A percentile compares a stretch with the other conserved stretches of the same genome.
Evolutionary conservation across 192 early-diverging fungal species (phyloP).

Genomic region (Coemansia sp.): DNA sequence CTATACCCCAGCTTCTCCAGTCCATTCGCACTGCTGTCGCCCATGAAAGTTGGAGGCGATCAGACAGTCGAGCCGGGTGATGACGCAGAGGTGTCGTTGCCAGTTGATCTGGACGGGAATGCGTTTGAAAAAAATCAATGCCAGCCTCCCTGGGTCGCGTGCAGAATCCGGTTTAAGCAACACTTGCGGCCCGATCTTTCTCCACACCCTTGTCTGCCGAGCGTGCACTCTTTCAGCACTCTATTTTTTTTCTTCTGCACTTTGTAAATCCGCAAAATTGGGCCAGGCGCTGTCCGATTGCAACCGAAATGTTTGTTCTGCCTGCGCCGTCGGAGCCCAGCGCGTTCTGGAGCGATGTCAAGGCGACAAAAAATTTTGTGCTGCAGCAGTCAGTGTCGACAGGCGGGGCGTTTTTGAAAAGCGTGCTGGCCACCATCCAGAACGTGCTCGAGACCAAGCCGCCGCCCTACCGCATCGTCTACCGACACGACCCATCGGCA

Average conservation of each 20-base stretch:
- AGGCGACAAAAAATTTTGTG: constrained; percentile 59
- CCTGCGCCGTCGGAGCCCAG: constrained; percentile 52
- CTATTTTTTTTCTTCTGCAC: constrained; percentile 1
- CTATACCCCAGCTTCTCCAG: too few relatives aligned
- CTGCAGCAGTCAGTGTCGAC: constrained; percentile 66
- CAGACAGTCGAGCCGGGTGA: too few relatives aligned
- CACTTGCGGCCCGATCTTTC: neutral
- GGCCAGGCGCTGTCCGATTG: neutral
- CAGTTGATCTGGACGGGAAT: too few relatives aligned
- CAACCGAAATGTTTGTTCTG: constrained; percentile 46
- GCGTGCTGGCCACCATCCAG: constrained; percentile 84
- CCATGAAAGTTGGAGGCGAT: too few relatives aligned
- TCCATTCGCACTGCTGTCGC: too few relatives aligned
- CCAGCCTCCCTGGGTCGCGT: neutral
- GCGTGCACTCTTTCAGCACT: neutral
- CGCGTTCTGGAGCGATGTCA: constrained; percentile 67
- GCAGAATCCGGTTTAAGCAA: neutral
- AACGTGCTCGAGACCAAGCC: constrained; percentile 95
- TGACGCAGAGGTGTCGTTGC: too few relatives aligned
- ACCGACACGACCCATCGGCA: constrained; percentile 56
- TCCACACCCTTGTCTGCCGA: too few relatives aligned
- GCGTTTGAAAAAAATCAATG: too few relatives aligned
- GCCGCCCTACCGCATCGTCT: constrained; percentile 83
- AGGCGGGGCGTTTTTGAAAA: constrained; percentile 57
- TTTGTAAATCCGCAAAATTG: neutral